Base-by-base conservation (phyloP, 2,329 filamentous ascomycete genomes). In the Polychaeton citri region DNA sequence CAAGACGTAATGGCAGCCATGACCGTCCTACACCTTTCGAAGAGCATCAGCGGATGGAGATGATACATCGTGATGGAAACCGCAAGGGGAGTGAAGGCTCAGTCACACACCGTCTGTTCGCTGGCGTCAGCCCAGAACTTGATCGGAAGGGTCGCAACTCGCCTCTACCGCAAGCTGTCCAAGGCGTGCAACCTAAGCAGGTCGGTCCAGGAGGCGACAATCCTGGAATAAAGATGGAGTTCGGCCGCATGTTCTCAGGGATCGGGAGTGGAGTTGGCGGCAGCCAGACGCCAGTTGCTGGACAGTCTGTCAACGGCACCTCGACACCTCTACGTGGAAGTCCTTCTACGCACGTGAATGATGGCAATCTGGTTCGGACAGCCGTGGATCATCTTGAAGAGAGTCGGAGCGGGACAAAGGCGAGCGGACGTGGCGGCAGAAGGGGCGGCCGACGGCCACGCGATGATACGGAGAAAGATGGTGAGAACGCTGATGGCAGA, bases 201-300 rank as follows among this genome's bases (percentile, higher is more conserved):
- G 72, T 81, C 36, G 83, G 81, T 3, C 83, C 85, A 5, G 75
- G 77, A 10, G 81, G 79, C 12, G 86, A 94, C 55, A 52, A 55
- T 33, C 81, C 85, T 8, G 81, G 81, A 30, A 93, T 95, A 52
- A 94, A 95, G 66, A 92, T 79, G 54, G 88, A 95, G 55, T 87
- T 95, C 55, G 87, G 87, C 19, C 79, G 85, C 43, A 93, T 95
- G 70, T 95, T 94, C 60, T 85, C 84, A 13, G 88, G 88, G n/a
- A 85, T 96, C 46, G 87, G 77, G 12, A 78, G 74, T 55, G 77
- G 77, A 21, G 66, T 79, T 13, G 24, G 24, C 15, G 73, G 74
- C 19, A 68, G 67, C 43, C 61, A 62, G 19, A 67, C 57, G n/a
- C 57, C 66, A 15, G 62, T 62, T 21, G 50, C 53, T 30, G 59